Percentiles rank a stretch among this genome's conserved stretches.
Conservation (phyloP, 441 rosid genomes). For the Pelargonium myrrhifolium region DNA sequence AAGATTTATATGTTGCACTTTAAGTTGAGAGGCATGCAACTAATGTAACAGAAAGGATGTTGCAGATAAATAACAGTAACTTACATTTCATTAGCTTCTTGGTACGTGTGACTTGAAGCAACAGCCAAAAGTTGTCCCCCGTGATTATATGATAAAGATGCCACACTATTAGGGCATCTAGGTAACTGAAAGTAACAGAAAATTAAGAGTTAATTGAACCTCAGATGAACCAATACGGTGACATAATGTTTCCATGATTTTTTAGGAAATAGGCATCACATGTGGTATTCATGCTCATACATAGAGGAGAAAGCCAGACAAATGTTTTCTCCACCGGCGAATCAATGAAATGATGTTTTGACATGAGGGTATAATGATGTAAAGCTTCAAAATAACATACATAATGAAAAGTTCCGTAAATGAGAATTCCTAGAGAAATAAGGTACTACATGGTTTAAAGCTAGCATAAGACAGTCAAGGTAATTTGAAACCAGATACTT, state of each 20-base stretch:
- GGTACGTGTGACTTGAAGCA: constrained; percentile 71
- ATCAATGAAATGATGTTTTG: too few species aligned
- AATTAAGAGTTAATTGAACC: background rate
- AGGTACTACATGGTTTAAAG: background rate
- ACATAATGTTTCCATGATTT: background rate
- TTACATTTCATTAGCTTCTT: constrained; percentile 67
- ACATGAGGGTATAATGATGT: background rate
- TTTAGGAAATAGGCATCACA: too few species aligned
- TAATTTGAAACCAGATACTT: background rate
- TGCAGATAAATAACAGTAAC: constrained; percentile 11
- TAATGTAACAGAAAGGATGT: background rate
- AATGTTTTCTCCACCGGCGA: too few species aligned
- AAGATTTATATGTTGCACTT: background rate
- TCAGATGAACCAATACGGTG: background rate
- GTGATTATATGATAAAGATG: constrained; percentile 58
- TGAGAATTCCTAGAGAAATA: background rate
- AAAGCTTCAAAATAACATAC: background rate
- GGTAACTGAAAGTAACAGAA: constrained; percentile 45
- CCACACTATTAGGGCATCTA: constrained; percentile 57
- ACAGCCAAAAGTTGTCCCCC: constrained; percentile 65
- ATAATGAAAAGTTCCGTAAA: too few species aligned
- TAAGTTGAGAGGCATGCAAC: background rate
- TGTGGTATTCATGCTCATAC: background rate
- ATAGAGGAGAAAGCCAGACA: background rate
- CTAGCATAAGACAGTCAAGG: background rate